These are phyloP conservation scores for Amoebophrya sp. DNA, from an alignment of 169 alveolate genomes.

Conservation along the genomic window DNA sequence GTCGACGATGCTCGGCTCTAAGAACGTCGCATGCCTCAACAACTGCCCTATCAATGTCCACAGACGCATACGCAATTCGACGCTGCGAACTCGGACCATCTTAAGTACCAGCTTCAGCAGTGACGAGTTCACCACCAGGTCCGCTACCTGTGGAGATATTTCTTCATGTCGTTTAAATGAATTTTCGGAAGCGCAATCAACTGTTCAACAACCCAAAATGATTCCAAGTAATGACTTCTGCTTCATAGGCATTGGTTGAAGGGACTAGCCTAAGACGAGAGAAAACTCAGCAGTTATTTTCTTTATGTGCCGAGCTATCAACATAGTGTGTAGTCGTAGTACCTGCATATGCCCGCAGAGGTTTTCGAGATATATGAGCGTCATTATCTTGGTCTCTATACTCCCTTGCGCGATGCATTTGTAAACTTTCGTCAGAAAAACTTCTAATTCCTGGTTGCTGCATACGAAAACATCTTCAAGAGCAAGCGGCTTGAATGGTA, in stretches of 20 bases:
- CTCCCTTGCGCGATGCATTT: background rate
- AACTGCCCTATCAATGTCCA: background rate
- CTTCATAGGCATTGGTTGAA: too few relatives aligned
- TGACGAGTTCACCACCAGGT: background rate
- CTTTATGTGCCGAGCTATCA: too few relatives aligned
- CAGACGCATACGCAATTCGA: background rate
- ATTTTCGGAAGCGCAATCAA: too few relatives aligned
- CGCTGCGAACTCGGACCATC: background rate
- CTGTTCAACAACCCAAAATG: too few relatives aligned
- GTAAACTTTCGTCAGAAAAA: background rate
- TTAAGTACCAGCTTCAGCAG: background rate
- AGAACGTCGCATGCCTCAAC: background rate
- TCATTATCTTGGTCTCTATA: background rate
- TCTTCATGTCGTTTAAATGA: too few relatives aligned
- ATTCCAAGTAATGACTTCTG: too few relatives aligned
- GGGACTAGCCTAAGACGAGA: too few relatives aligned
- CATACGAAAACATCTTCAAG: background rate
- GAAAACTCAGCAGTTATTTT: too few relatives aligned
- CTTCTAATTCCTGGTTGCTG: background rate
- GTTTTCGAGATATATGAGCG: background rate
- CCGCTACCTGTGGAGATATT: too few relatives aligned
- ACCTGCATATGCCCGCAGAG: background rate
- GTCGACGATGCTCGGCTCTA: background rate
- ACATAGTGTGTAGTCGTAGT: too few relatives aligned
- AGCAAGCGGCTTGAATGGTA: background rate